Evolutionary conservation across 1,139 yeast genomes (phyloP), one percentile per base, ranked within the genome.

Genomic region (Pichia sp.): DNA sequence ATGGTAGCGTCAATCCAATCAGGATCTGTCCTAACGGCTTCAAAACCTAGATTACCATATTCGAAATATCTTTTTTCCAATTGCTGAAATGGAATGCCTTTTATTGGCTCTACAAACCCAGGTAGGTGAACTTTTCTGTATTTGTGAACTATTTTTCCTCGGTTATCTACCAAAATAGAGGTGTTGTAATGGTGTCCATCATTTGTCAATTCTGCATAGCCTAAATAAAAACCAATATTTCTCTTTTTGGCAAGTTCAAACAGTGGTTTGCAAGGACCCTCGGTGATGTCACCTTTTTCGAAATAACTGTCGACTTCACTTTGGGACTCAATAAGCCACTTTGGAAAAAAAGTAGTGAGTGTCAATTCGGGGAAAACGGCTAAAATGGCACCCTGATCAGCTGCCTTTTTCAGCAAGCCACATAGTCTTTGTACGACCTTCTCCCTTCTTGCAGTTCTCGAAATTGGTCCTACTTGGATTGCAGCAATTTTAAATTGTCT

Each of bases 121-220:
- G 73, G 73, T 37, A 70, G 56, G 51, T 70, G 73, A 13, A 69
- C 55, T 34, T 57, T 58, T 41, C 56, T 51, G 22, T 51, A 53
- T 43, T 53, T 53, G 21, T 44, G 28, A 8, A 53, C 47, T 37
- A 51, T 48, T 10, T 46, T 40, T 26, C 56, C 56, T 34, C 44
- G 9, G 28, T 67, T 72, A 44, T 62, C 62, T 28, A 69, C 70
- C 23, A 69, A 30, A 19, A 69, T 60, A 47, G 66, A 65, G 3
- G 69, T 62, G 56, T 70, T 70, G 59, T 60, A 70, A 47, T 61
- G 70, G 13, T 69, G 65, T 3, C 70, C 71, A 28, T 67, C 70
- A 16, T 69, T 71, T 1, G 73, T 68, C 25, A 51, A 55, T 58
- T 70, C 74, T 10, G 73, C 73, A 48, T 69, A 70, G 7, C 74